Evolutionary conservation across 2,329 filamentous ascomycete genomes (phyloP).

Genomic region (Beauveria rudraprayagi): DNA sequence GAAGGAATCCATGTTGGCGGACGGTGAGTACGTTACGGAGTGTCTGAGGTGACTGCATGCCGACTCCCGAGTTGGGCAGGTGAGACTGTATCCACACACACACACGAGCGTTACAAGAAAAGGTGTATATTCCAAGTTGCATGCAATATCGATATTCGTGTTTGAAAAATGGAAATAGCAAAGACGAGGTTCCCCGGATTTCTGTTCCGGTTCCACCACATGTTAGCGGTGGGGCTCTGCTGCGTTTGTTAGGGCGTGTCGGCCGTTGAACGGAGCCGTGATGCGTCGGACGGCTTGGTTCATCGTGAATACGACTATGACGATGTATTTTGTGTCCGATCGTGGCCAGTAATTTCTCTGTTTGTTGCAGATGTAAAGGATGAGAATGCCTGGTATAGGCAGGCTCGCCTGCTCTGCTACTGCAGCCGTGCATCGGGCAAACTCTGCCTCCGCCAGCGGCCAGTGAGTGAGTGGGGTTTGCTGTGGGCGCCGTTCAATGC

Average conservation of each 20-base stretch:
- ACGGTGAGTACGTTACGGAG: not conserved
- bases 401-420: not conserved
- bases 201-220: conserved; percentile 7
- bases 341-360: too few relatives aligned
- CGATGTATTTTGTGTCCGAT: too few relatives aligned
- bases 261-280: conserved; percentile 5
- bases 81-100: conserved; percentile 6
- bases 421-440: conserved; percentile 1
- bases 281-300: not conserved
- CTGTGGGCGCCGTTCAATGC: not conserved
- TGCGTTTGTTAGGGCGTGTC: not conserved
- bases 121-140: not conserved
- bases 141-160: not conserved
- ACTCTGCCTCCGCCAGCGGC: not conserved
- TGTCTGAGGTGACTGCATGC: not conserved
- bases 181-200: conserved; percentile 10
- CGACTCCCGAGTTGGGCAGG: not conserved
- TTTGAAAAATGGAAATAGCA: not conserved
- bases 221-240: conserved; percentile 8
- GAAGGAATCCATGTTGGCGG: conserved; percentile 1
- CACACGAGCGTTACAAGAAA: not conserved
- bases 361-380: not conserved
- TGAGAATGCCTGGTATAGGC: not conserved
- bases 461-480: not conserved
- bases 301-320: not conserved